Evolutionary conservation across 768 basidiomycete genomes (phyloP).

Genomic region (Leccinum variicolor): DNA sequence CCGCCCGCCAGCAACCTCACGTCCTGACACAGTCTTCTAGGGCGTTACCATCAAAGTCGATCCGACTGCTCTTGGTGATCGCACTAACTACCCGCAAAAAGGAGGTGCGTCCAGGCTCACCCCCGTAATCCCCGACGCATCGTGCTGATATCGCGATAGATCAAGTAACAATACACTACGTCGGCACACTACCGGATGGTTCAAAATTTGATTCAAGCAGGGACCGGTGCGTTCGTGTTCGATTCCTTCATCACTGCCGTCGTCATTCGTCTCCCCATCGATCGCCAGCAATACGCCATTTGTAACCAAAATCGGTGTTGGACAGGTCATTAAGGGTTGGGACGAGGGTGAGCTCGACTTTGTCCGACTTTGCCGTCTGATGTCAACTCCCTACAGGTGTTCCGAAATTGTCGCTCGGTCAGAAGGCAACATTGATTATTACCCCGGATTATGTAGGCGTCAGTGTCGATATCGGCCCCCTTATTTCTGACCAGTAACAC

Average conservation of each 20-base stretch:
- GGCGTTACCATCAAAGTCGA: conserved; percentile 74
- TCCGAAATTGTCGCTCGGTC: conserved; percentile 67
- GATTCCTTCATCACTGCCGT: background rate
- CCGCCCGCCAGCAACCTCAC: background rate
- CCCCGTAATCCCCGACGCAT: conserved; percentile 11
- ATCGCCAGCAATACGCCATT: conserved; percentile 55
- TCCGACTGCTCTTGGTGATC: conserved; percentile 57
- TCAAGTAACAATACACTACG: conserved; percentile 73
- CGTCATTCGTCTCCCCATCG: conserved; percentile 6
- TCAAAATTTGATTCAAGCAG: conserved; percentile 71
- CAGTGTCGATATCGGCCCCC: conserved; percentile 1
- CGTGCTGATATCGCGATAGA: conserved; percentile 42
- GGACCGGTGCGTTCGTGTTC: conserved; percentile 52
- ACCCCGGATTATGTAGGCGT: conserved; percentile 75
- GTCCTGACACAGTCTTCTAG: conserved; percentile 33
- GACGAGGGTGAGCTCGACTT: conserved; percentile 64
- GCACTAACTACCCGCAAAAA: conserved; percentile 56
- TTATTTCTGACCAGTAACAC: conserved; percentile 4
- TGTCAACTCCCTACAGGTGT: conserved; percentile 49
- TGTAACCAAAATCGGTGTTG: conserved; percentile 67
- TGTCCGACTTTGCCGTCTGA: background rate
- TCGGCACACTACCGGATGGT: conserved; percentile 66
- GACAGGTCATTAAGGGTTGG: conserved; percentile 88
- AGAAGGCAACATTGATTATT: conserved; percentile 65
- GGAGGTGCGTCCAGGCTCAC: conserved; percentile 53